Evolutionary conservation across 2,329 filamentous ascomycete species (phyloP), one percentile per base, ranked within the genome.

Genomic region (Chaetomium globosum): DNA sequence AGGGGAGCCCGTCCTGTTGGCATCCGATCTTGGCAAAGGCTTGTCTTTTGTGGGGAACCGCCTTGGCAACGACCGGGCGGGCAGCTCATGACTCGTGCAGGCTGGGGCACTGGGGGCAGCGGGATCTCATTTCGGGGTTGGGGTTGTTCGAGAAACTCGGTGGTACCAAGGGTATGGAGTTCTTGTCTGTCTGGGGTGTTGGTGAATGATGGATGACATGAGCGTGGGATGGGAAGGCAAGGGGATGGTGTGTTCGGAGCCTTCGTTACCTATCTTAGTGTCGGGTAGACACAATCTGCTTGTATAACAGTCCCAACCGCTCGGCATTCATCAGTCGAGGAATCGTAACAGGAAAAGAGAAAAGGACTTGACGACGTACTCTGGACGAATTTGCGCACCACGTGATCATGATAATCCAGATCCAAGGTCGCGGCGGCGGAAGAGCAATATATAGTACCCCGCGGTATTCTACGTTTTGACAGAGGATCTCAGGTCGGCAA

Each of bases 1-100:
- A 70, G 67, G 13, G 26, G 46, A 26, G 53, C 55, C 46, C 65
- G 28, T 55, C 46, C 58, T 58, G 53, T 13, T 63, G 59, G 49
- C 62, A 61, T 55, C 52, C 53, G 33, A 52, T 54, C 69, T 70
- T 70, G 69, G 69, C 67, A 57, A 70, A 69, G 55, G 67, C 69
- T 70, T 70, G 64, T 68, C 55, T 68, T 46, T 54, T 56, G 59
- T 62, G 68, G 65, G 59, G 60, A 59, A 60, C 23, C 51, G 63
- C 21, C 67, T 70, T 68, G 67, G 69, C 69, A 61, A 51, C 39
- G 23, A 43, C 7, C 49, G 7, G 21, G n/a, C 52, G 31, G 28
- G 30, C 19, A 12, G 52, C 10, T 55, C 52, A 43, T 43, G 39
- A n/a, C 39, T 43, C 39, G 39, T n/a, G 39, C 39, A 7, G 36